Base-by-base conservation (phyloP, 306 rosid genomes). In the Potentilla sterilis region DNA sequence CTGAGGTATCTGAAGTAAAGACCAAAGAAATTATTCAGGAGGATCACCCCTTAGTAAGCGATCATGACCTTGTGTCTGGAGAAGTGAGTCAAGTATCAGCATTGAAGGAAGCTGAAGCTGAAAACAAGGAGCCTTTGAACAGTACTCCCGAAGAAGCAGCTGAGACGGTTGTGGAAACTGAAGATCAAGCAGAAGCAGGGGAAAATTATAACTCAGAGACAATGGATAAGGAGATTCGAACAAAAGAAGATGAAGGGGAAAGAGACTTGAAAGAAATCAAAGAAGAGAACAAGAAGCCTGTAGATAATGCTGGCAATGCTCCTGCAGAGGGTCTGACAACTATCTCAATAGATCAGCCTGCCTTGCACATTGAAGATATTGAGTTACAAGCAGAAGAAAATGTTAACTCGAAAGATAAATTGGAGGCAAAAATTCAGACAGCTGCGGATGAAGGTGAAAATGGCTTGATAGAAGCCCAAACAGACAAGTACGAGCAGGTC, bases 41-140 rank as follows among this genome's bases (percentile, higher is more conserved):
- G 59, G 67, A 73, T 21, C 37, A 37, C 32, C 38, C 43, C 35
- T 41, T 10, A 8, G 78, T 49, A 24, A 24, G 35, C 21, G 40
- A 72, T 61, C 70, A 61, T 58, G 65, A 44, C 47, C 9, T 40
- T 4, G 13, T 19, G 34, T 34, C 64, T 0, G 61, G 6, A 37
- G 10, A 14, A 67, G 47, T 67, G 67, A 71, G 76, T 65, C 79
- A 67, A 67, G 66, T 70, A 32, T 15, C 57, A 61, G 51, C 51
- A 10, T 44, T 66, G 62, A 49, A 75, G 74, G 82, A 77, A 78
- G 67, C 41, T 63, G 15, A 68, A 68, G 61, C 67, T 11, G 75
- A 73, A 41, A 47, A 54, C 22, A 22, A 72, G 19, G 81, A 72
- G 68, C 68, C 32, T 16, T 32, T 42, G 22, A 42, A 51, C 48